These are phyloP conservation scores for Tylopilus rubrobrunneus DNA, from an alignment of 768 basidiomycete genomes.

Conservation along the genomic window DNA sequence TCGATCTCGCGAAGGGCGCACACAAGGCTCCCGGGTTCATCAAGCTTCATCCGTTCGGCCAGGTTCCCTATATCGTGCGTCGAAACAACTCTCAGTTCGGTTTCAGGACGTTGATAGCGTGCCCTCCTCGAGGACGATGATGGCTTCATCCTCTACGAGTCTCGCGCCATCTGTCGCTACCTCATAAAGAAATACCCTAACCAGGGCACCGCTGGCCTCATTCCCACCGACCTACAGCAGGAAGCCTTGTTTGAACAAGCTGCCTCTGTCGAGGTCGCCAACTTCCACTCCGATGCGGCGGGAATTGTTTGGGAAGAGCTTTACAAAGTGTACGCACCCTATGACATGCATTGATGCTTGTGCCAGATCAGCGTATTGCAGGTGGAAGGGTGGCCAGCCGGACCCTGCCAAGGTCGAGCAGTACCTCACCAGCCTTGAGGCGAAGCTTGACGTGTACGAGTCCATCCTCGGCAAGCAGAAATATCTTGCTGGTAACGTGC, in stretches of 20 bases:
- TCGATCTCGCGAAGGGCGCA: slow-evolving; percentile 41
- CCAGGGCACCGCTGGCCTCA: slow-evolving; percentile 44
- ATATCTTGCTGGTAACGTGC: slow-evolving; percentile 55
- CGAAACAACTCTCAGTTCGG: neutral
- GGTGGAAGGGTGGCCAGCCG: no score
- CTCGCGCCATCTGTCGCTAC: slow-evolving; percentile 36
- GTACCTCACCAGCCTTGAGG: slow-evolving; percentile 13
- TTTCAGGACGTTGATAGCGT: neutral
- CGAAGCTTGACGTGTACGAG: slow-evolving; percentile 52
- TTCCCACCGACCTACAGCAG: slow-evolving; percentile 33
- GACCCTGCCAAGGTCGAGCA: no score
- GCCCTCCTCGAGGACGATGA: slow-evolving; percentile 21
- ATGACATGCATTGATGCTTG: no score
- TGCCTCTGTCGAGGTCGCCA: slow-evolving; percentile 43
- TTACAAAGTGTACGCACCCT: slow-evolving; percentile 43
- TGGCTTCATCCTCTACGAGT: slow-evolving; percentile 51
- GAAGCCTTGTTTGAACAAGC: slow-evolving; percentile 32
- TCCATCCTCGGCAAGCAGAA: slow-evolving; percentile 49
- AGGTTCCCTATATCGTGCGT: slow-evolving; percentile 44
- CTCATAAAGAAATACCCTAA: slow-evolving; percentile 52
- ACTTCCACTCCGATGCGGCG: slow-evolving; percentile 45
- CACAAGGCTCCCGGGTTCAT: slow-evolving; percentile 46
- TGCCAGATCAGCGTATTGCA: neutral
- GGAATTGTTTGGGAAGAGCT: slow-evolving; percentile 46
- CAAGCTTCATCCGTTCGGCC: slow-evolving; percentile 55